phyloP scores from a whole-genome alignment of 1,139 yeast genomes.

The Pichia sp. region DNA sequence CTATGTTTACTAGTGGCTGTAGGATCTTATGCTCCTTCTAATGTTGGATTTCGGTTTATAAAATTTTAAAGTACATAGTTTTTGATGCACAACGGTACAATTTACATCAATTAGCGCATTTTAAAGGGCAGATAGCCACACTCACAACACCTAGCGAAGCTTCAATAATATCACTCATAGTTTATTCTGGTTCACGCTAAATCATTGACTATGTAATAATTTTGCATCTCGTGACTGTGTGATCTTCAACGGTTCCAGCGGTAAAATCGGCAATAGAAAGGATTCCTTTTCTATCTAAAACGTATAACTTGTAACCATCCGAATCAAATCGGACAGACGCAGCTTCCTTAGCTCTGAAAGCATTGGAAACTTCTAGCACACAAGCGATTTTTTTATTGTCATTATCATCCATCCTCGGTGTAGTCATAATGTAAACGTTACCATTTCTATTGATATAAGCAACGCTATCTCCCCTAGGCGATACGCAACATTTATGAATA shows the following conservation, averaged over 20 bases:
- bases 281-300: conserved; percentile 76
- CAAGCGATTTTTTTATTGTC: conserved; percentile 57
- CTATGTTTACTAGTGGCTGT: not conserved
- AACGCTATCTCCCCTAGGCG: conserved; percentile 83
- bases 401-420: conserved; percentile 54
- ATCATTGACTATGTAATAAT: conserved; percentile 35
- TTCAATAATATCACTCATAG: not conserved
- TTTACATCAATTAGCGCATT: not conserved
- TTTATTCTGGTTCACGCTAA: not conserved
- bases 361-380: conserved; percentile 74
- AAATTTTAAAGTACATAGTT: not conserved
- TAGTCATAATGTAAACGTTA: conserved; percentile 60
- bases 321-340: conserved; percentile 72
- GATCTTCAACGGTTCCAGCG: conserved; percentile 73
- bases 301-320: conserved; percentile 75
- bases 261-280: conserved; percentile 81
- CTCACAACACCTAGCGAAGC: too few species aligned
- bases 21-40: not conserved
- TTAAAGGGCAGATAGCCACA: too few species aligned
- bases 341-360: conserved; percentile 62
- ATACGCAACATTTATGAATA: conserved; percentile 67
- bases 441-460: conserved; percentile 81
- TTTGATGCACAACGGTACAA: not conserved
- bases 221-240: conserved; percentile 76
- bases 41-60: not conserved